Percentiles rank a stretch among this genome's conserved stretches.
Evolutionary conservation across 371 early-diverging fungal genomes (phyloP).

Genomic region (Mucor velutinosus): DNA sequence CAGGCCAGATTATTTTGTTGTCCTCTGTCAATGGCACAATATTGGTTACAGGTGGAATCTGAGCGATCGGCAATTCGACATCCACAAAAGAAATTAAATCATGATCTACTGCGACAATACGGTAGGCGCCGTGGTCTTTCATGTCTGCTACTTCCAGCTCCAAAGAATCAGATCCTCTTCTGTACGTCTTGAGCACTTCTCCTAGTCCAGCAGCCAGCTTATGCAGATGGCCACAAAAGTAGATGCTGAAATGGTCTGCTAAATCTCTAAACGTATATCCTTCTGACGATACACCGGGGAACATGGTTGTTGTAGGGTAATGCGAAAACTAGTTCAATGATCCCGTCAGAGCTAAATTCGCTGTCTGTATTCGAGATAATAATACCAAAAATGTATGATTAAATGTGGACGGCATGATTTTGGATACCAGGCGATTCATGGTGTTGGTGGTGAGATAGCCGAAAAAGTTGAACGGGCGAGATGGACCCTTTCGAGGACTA

Average conservation of each 20-base stretch:
- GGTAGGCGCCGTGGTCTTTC: constrained; percentile 81
- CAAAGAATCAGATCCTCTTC: constrained; percentile 58
- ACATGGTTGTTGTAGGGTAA: constrained; percentile 83
- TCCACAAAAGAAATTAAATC: constrained; percentile 87
- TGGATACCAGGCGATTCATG: constrained; percentile 71
- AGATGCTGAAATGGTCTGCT: constrained; percentile 64
- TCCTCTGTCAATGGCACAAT: constrained; percentile 15
- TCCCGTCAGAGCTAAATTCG: neutral
- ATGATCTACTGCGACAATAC: constrained; percentile 87
- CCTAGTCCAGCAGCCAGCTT: constrained; percentile 71
- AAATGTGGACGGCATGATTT: constrained; percentile 23
- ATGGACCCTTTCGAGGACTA: constrained; percentile 77
- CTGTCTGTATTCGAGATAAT: neutral
- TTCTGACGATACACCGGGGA: constrained; percentile 65
- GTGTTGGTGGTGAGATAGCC: constrained; percentile 75
- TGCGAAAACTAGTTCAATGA: constrained; percentile 61
- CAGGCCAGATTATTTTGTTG: constrained; percentile 18
- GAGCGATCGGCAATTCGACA: constrained; percentile 57
- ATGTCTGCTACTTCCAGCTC: constrained; percentile 90
- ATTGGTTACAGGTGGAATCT: constrained; percentile 45
- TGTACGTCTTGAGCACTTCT: constrained; percentile 65
- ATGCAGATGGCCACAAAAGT: constrained; percentile 91
- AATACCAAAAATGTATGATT: constrained; percentile 70
- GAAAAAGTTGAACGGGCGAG: constrained; percentile 91
- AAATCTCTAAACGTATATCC: constrained; percentile 67